Percentiles rank a stretch among this genome's conserved stretches.
These are phyloP conservation scores for Sordariomycetes sp. DNA, from an alignment of 2,329 filamentous ascomycete genomes.

Conservation along the genomic window DNA sequence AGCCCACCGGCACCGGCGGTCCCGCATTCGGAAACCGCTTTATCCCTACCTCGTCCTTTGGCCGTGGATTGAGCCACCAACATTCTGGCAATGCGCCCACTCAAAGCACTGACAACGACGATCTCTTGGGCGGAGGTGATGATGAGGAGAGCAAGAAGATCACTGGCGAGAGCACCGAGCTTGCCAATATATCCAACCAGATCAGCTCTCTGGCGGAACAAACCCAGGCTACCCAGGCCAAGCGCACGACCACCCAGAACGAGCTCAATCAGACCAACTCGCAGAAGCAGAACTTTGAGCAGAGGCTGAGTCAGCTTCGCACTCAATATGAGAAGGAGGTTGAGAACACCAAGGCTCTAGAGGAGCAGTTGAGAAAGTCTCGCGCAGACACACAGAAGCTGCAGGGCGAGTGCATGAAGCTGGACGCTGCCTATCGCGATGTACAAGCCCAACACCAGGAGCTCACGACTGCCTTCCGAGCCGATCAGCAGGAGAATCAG, in stretches of 20 bases:
- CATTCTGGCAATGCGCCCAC: conserved; percentile 56
- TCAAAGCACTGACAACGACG: conserved; percentile 49
- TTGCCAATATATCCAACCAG: conserved; percentile 94
- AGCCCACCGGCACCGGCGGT: conserved; percentile 34
- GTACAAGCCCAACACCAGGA: conserved; percentile 76
- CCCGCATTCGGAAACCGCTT: conserved; percentile 73
- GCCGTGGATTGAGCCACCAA: conserved; percentile 69
- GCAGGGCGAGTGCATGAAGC: conserved; percentile 71
- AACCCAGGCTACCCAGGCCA: conserved; percentile 85
- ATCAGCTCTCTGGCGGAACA: conserved; percentile 85
- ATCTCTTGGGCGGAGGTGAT: conserved; percentile 85
- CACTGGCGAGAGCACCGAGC: conserved; percentile 79
- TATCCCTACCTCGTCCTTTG: conserved; percentile 85
- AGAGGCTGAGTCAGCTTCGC: conserved; percentile 76
- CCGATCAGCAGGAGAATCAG: conserved; percentile 83
- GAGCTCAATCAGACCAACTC: conserved; percentile 72
- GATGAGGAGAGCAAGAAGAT: conserved; percentile 82
- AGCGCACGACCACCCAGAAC: conserved; percentile 69
- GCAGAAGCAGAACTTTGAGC: conserved; percentile 90
- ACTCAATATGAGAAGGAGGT: conserved; percentile 90
- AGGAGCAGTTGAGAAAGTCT: conserved; percentile 71
- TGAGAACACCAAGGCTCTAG: conserved; percentile 71
- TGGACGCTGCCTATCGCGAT: conserved; percentile 76
- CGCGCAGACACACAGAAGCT: conserved; percentile 77
- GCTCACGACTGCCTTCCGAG: conserved; percentile 62